Evolutionary conservation across 768 basidiomycete genomes (phyloP).

Genomic region (Panus rudis): DNA sequence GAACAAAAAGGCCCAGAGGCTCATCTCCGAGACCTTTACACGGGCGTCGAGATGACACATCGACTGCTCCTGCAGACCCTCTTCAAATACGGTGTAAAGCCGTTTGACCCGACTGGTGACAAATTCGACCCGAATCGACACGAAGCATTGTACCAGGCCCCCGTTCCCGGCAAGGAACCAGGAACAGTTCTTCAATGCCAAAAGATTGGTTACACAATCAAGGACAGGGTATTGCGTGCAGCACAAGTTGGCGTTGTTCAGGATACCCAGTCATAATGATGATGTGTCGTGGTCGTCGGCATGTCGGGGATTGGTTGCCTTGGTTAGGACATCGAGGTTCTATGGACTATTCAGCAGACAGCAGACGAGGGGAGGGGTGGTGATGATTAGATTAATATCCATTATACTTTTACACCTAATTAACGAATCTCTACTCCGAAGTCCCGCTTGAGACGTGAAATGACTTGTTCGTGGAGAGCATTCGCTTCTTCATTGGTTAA

Average conservation of each 20-base stretch:
- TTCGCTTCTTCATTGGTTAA: slow-evolving; percentile 88
- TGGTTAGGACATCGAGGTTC: too few species aligned
- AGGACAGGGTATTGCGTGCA: slow-evolving; percentile 86
- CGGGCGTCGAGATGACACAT: slow-evolving; percentile 89
- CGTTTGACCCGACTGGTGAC: slow-evolving; percentile 89
- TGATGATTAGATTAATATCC: slow-evolving; percentile 15
- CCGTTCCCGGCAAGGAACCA: slow-evolving; percentile 82
- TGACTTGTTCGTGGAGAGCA: slow-evolving; percentile 59
- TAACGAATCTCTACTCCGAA: slow-evolving; percentile 87
- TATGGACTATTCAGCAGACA: too few species aligned
- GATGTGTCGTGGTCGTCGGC: too few species aligned
- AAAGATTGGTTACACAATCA: slow-evolving; percentile 90
- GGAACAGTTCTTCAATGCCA: slow-evolving; percentile 89
- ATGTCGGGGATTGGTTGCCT: too few species aligned
- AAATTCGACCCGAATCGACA: slow-evolving; percentile 92
- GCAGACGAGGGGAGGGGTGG: slow-evolving; percentile 1
- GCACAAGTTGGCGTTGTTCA: slow-evolving; percentile 96
- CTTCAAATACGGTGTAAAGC: slow-evolving; percentile 85
- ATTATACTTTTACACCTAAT: slow-evolving; percentile 30
- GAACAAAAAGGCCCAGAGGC: slow-evolving; percentile 45
- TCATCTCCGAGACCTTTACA: slow-evolving; percentile 65
- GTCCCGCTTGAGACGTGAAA: slow-evolving; percentile 45
- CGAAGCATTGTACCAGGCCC: slow-evolving; percentile 92
- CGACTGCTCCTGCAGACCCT: slow-evolving; percentile 84
- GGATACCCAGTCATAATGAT: slow-evolving; percentile 36